Evolutionary conservation across 306 rosid genomes (phyloP).

Genomic region (Medicago lupulina): DNA sequence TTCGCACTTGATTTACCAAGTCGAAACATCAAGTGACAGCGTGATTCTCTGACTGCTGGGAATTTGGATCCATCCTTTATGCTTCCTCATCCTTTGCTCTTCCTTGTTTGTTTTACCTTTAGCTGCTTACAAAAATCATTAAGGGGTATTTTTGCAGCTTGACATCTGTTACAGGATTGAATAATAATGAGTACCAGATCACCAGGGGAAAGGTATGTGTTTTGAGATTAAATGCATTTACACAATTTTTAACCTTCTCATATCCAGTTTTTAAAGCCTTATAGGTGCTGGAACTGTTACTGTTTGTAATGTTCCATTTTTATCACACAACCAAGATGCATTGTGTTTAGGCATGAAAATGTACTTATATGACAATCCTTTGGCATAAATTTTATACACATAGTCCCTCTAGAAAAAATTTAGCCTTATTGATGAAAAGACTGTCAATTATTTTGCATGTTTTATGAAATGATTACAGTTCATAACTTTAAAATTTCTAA

Average conservation of each 20-base stretch:
- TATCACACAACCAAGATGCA: slow-evolving; percentile 3
- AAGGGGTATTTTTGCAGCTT: slow-evolving; percentile 50
- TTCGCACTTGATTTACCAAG: neutral
- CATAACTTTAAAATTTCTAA: neutral
- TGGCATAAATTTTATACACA: slow-evolving; percentile 4
- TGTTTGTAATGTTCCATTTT: slow-evolving; percentile 20
- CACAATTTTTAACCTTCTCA: neutral
- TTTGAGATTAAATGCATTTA: slow-evolving; percentile 24
- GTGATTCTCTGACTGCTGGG: neutral
- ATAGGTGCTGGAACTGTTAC: slow-evolving; percentile 11
- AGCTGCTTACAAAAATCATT: neutral
- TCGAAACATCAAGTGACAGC: neutral
- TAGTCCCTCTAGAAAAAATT: neutral
- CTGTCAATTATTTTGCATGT: slow-evolving; percentile 5
- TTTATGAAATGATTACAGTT: neutral
- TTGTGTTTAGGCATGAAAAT: slow-evolving; percentile 18
- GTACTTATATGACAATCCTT: slow-evolving; percentile 2
- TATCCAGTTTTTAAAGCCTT: neutral
- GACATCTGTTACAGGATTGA: slow-evolving; percentile 81
- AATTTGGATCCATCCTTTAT: neutral
- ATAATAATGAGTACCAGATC: slow-evolving; percentile 96
- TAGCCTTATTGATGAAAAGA: slow-evolving; percentile 1
- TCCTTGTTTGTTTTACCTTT: neutral
- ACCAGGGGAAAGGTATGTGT: slow-evolving; percentile 79
- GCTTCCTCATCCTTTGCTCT: neutral